Evolutionary conservation across 2,329 filamentous ascomycete species (phyloP).

Genomic region (Pseudonectria foliicola): DNA sequence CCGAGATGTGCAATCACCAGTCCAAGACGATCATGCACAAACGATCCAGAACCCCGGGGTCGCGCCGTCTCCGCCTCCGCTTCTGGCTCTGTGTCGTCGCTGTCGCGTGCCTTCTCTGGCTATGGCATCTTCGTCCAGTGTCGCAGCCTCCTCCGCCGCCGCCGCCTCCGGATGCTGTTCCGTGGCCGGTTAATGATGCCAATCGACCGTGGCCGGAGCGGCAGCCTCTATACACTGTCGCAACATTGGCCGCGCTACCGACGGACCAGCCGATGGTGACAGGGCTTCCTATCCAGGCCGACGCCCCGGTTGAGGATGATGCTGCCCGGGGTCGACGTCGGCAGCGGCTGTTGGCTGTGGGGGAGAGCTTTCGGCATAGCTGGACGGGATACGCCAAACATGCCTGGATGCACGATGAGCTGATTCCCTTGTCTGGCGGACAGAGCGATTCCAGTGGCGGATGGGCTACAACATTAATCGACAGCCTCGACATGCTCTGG

Average conservation of each 20-base stretch:
- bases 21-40: too few relatives aligned
- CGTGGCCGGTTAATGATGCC: background rate
- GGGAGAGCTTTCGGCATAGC: constrained; percentile 44
- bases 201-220: constrained; percentile 17
- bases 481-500: constrained; percentile 60
- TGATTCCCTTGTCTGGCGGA: constrained; percentile 46
- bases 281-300: constrained; percentile 24
- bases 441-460: constrained; percentile 52
- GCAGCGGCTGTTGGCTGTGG: constrained; percentile 36
- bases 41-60: too few relatives aligned
- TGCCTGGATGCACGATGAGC: constrained; percentile 58
- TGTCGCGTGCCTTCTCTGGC: too few relatives aligned
- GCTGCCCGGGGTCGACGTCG: constrained; percentile 24
- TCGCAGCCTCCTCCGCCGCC: too few relatives aligned
- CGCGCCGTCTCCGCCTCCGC: too few relatives aligned
- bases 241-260: constrained; percentile 26
- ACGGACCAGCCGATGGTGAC: constrained; percentile 17
- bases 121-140: constrained; percentile 15
- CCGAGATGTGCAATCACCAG: too few relatives aligned
- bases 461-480: constrained; percentile 59
- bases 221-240: constrained; percentile 16
- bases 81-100: too few relatives aligned
- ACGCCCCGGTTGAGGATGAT: constrained; percentile 24
- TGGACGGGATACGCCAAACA: constrained; percentile 54
- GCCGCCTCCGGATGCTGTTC: too few relatives aligned